phyloP scores from a whole-genome alignment of 805 yeast species.

The Kodamaea kakaduensis region DNA sequence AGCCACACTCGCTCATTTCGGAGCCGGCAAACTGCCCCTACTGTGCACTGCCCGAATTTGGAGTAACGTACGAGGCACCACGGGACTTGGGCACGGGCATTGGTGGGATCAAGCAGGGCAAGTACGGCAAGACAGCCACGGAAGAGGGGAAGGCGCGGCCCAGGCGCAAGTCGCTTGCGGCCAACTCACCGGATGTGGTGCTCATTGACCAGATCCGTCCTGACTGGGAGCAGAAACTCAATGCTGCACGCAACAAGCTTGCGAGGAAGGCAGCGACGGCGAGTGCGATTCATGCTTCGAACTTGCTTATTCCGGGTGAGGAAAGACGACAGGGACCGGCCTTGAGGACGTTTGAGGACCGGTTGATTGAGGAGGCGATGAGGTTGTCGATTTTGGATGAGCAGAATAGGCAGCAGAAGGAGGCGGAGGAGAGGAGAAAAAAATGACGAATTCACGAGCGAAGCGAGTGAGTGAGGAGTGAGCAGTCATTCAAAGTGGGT shows the following conservation, averaged over 20 bases:
- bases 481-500: too few relatives aligned
- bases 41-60: slow-evolving; percentile 84
- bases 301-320: slow-evolving; percentile 48
- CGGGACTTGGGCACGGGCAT: slow-evolving; percentile 50
- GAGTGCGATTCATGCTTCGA: slow-evolving; percentile 86
- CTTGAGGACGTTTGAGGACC: slow-evolving; percentile 45
- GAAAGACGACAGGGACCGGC: slow-evolving; percentile 10
- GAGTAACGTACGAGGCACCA: slow-evolving; percentile 76
- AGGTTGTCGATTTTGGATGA: slow-evolving; percentile 69
- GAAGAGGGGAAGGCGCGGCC: slow-evolving; percentile 3
- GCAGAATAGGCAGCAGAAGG: slow-evolving; percentile 44
- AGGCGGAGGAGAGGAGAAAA: slow-evolving; percentile 7
- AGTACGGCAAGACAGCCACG: slow-evolving; percentile 19
- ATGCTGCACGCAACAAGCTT: slow-evolving; percentile 66
- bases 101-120: slow-evolving; percentile 50
- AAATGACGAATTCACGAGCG: not conserved
- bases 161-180: slow-evolving; percentile 50
- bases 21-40: slow-evolving; percentile 92
- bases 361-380: slow-evolving; percentile 83
- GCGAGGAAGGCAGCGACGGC: slow-evolving; percentile 93
- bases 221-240: slow-evolving; percentile 80
- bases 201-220: slow-evolving; percentile 85
- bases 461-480: too few relatives aligned
- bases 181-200: slow-evolving; percentile 64
- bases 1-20: slow-evolving; percentile 65